Base-by-base conservation (phyloP, 2,329 filamentous ascomycete species). In the Ceratocystiopsis brevicomis region DNA sequence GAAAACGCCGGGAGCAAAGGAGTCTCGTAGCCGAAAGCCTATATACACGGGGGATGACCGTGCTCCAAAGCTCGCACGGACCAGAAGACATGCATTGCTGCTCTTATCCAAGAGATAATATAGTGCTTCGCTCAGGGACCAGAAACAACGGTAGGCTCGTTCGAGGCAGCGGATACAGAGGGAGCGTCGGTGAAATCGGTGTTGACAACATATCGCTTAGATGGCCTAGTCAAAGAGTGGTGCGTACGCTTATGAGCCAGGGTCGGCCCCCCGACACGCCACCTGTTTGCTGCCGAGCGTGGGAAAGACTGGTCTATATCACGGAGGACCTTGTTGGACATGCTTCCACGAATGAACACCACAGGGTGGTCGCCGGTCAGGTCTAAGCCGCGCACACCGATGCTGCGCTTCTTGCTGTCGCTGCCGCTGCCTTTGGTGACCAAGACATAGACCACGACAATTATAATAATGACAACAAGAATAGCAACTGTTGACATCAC, bases 361-460 rank as follows among this genome's bases (percentile, higher is more conserved):
- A 50, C 41, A 2, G 52, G 49, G 4, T 25, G 40, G 14, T 53
- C 49, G 40, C 44, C 45, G 18, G 47, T 44, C 33, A 57, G 48
- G 3, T 53, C 45, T 42, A 56, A 36, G 14, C 49, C 46, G 19
- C 53, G 52, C 16, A 45, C 50, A 13, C 45, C 46, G 16, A 51
- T 30, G 21, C 50, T 53, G 37, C 56, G 54, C 49, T 56, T 56
- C n/a, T 50, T 55, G 43, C 47, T 51, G 42, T 53, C 53, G 44
- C 48, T 56, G 32, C 50, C 54, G 41, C 51, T 53, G 48, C 25
- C 25, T 30, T 55, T 50, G 47, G 57, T 61, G 48, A 69, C 57
- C 47, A 68, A 57, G 47, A 70, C 52, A 51, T 68, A 71, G 42
- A 68, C 59, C 43, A 68, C 62, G 10, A 75, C 64, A 39, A 66